Base-by-base conservation (phyloP, 1,284 basidiomycete species). In the Peniophora sp. region DNA sequence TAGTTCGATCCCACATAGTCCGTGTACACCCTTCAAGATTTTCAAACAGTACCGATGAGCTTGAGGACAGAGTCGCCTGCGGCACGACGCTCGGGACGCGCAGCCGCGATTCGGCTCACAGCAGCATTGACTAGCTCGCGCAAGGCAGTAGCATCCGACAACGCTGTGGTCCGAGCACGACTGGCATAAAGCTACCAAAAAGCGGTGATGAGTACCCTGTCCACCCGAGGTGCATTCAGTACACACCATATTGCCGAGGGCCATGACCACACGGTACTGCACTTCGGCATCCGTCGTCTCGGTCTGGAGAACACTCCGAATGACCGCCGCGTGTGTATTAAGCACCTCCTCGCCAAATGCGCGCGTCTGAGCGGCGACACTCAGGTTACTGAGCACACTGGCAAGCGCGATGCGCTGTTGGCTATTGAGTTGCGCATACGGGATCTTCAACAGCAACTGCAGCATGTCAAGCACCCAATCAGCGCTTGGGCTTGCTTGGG, bases 171-270 rank as follows among this genome's bases (percentile, higher is more conserved):
- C 27, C 27, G 27, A 32, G 27, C 27, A 32, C 27, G 27, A 32
- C 27, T 32, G 5, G 27, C 27, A 32, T 32, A 32, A 12, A 77
- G 65, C 84, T 87, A 54, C 32, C n/a, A 45, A 32, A 5, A 12
- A 6, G 12, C 12, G 12, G 27, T 32, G 12, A 12, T 32, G 6
- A 32, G 12, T 32, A 32, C 12, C 27, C 12, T 32, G 27, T 32
- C 27, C 12, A 6, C 27, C 27, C 5, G 27, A 32, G 5, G 27
- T 32, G 12, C 27, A 32, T 32, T 12, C 12, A 35, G 35, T 27
- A n/a, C 56, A 51, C 49, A 92, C 90, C 45, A 89, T 66, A 64
- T 99, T 98, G 27, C 96, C 96, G 2, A 97, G 72, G 0, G 88
- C 94, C 14, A 97, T 88, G 6, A 91, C 68, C 1, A 86, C 75